phyloP scores from a whole-genome alignment of 257 asterid genomes.

The Solanum bulbocastanum region DNA sequence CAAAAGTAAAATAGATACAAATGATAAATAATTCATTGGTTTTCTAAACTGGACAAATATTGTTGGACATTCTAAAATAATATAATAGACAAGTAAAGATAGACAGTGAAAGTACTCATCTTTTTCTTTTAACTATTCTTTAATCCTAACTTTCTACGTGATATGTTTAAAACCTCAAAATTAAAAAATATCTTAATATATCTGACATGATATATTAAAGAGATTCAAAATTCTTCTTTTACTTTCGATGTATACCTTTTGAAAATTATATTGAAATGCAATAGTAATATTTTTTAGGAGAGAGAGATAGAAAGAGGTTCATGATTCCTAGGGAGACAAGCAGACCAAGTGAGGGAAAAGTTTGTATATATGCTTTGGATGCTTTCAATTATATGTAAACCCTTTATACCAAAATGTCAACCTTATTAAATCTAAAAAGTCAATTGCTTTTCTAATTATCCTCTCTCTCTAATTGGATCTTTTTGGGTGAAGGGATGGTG shows the following conservation, averaged over 20 bases:
- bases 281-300: not conserved
- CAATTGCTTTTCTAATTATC: constrained; percentile 27
- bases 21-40: too few species aligned
- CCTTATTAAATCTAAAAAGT: constrained; percentile 35
- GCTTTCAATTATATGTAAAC: constrained; percentile 24
- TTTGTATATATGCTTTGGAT: constrained; percentile 34
- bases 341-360: constrained; percentile 10
- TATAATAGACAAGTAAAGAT: too few species aligned
- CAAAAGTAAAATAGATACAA: not conserved
- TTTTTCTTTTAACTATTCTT: too few species aligned
- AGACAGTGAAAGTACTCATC: not conserved
- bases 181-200: too few species aligned
- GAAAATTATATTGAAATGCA: not conserved
- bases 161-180: too few species aligned
- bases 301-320: not conserved
- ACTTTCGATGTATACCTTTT: not conserved
- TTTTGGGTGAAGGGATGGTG: constrained; percentile 36
- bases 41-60: too few species aligned
- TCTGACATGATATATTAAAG: too few species aligned
- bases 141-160: not conserved
- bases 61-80: too few species aligned
- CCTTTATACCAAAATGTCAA: constrained; percentile 45
- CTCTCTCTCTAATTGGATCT: constrained; percentile 24
- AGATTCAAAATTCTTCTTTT: too few species aligned
- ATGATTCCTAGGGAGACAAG: constrained; percentile 40